These are phyloP conservation scores for Dovyalis caffra DNA, from an alignment of 345 rosid genomes.

Conservation along the genomic window DNA sequence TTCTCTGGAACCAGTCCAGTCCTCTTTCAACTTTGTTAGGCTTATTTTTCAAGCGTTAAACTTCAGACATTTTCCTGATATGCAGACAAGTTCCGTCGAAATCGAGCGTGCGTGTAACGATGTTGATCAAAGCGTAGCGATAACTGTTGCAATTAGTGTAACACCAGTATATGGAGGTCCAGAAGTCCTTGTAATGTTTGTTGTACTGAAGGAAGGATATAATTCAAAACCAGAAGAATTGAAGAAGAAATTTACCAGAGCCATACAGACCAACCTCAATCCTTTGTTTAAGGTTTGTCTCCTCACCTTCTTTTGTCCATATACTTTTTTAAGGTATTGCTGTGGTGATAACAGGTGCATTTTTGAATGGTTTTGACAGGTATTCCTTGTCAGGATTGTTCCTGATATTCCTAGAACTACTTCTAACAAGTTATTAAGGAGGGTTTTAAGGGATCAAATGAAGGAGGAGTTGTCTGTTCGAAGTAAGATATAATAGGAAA, in stretches of 20 bases:
- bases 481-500: conserved; percentile 17
- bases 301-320: background rate
- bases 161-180: conserved; percentile 68
- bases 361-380: conserved; percentile 42
- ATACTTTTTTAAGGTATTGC: background rate
- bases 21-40: background rate
- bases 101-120: conserved; percentile 73
- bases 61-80: background rate
- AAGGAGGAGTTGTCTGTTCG: conserved; percentile 41
- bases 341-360: background rate
- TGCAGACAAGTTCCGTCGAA: conserved; percentile 84
- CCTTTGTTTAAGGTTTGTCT: conserved; percentile 79
- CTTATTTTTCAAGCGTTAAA: background rate
- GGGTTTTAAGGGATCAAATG: conserved; percentile 67
- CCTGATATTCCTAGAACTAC: conserved; percentile 73
- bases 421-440: conserved; percentile 72
- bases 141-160: conserved; percentile 71
- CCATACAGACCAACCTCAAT: conserved; percentile 71
- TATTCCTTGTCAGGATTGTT: conserved; percentile 62
- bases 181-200: conserved; percentile 57
- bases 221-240: conserved; percentile 39
- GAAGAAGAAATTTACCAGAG: conserved; percentile 52
- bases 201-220: conserved; percentile 58
- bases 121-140: conserved; percentile 66
- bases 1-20: background rate